phyloP scores from a whole-genome alignment of 2,329 filamentous ascomycete species.

The Colletotrichum sp. region DNA sequence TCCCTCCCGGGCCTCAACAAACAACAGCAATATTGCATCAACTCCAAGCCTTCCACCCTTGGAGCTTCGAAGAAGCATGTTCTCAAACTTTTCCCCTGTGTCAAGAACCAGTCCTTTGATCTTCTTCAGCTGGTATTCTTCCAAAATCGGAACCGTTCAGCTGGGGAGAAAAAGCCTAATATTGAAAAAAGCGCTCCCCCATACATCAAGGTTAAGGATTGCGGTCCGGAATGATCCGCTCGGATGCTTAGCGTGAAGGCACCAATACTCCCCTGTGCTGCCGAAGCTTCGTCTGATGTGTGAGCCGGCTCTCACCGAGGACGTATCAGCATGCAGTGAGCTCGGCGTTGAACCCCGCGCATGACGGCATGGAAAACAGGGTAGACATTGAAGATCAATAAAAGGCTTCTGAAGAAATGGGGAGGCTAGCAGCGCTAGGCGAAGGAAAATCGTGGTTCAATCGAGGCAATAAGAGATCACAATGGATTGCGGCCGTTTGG shows the following conservation, averaged over 20 bases:
- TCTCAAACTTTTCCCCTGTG: not conserved
- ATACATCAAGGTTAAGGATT: not conserved
- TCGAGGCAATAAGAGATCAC: not conserved
- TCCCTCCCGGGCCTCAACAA: not conserved
- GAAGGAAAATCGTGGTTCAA: accelerated
- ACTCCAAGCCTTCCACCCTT: not conserved
- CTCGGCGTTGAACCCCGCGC: not conserved
- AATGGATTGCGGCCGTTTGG: not conserved
- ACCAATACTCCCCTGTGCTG: not conserved
- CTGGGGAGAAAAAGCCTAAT: not conserved
- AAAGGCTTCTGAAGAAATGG: accelerated
- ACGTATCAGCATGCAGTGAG: not conserved
- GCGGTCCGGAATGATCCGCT: not conserved
- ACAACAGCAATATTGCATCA: not conserved
- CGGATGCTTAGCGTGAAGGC: not conserved
- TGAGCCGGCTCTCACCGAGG: not conserved
- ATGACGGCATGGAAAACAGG: not conserved
- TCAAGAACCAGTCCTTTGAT: not conserved
- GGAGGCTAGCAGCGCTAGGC: not conserved
- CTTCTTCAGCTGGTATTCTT: not conserved
- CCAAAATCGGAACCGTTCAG: not conserved
- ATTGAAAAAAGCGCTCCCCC: not conserved
- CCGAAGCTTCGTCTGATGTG: constrained; percentile 6
- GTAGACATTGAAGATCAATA: not conserved
- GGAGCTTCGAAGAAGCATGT: not conserved